These are phyloP conservation scores for Cordyceps militaris DNA, from an alignment of 2,329 filamentous ascomycete genomes.

Conservation along the genomic window DNA sequence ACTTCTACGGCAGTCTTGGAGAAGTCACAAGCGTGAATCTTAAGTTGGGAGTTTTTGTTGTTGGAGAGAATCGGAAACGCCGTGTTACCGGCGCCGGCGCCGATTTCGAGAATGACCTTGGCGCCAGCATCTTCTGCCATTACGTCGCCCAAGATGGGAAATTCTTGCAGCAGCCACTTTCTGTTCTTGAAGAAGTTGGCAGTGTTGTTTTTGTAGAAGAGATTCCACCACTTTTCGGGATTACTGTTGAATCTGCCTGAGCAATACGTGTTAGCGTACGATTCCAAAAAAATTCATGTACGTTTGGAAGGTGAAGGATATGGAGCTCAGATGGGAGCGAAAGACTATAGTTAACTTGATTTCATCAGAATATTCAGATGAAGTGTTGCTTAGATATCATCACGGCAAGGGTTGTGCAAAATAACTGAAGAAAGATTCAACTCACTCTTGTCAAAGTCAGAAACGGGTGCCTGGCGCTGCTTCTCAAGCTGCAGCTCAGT, in stretches of 20 bases:
- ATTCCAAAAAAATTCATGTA: neutral
- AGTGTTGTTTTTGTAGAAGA: conserved; percentile 97
- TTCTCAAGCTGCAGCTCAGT: conserved; percentile 75
- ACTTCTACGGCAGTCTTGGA: conserved; percentile 92
- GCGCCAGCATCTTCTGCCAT: conserved; percentile 63
- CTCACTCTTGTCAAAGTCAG: conserved; percentile 83
- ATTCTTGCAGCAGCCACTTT: conserved; percentile 96
- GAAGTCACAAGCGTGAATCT: conserved; percentile 91
- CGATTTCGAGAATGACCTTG: conserved; percentile 75
- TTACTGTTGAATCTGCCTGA: conserved; percentile 77
- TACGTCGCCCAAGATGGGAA: conserved; percentile 75
- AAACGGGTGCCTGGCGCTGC: conserved; percentile 81
- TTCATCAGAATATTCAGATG: conserved; percentile 63
- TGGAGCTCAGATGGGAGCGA: conserved; percentile 63
- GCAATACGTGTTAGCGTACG: conserved; percentile 31
- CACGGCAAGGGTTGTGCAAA: conserved; percentile 25
- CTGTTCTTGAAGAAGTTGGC: conserved; percentile 98
- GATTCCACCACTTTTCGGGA: conserved; percentile 95
- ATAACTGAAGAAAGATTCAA: conserved; percentile 17
- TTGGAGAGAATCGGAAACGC: conserved; percentile 82
- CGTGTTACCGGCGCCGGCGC: conserved; percentile 92
- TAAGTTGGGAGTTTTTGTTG: conserved; percentile 76
- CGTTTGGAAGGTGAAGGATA: neutral
- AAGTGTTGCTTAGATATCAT: conserved; percentile 53
- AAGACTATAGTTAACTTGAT: conserved; percentile 52